Percentiles rank a stretch among this genome's conserved stretches.
phyloP scores from a whole-genome alignment of 106 monocot species.

The Xerophyta viscosa region DNA sequence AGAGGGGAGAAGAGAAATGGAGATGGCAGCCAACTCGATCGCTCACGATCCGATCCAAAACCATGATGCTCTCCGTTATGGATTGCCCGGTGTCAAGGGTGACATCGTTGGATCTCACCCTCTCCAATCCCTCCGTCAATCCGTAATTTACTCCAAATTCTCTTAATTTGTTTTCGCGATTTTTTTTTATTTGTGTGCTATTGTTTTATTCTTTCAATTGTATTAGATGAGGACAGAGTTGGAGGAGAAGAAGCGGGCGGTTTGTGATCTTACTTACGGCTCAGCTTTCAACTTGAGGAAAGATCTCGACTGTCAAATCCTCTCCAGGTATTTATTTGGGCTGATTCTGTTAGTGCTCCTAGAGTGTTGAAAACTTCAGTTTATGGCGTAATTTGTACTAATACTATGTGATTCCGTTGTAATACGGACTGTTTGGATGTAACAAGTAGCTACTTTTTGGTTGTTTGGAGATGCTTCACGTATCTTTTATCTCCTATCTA shows the following conservation, averaged over 20 bases:
- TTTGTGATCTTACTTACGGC: constrained; percentile 62
- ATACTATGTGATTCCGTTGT: no score
- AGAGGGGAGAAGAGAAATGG: not conserved
- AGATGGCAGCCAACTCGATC: constrained; percentile 36
- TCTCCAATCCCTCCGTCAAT: constrained; percentile 44
- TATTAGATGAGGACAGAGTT: constrained; percentile 33
- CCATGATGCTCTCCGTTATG: constrained; percentile 70
- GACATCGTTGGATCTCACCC: constrained; percentile 74
- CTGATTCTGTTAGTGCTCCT: not conserved
- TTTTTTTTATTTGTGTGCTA: constrained; percentile 2
- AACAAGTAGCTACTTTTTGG: no score
- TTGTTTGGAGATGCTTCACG: no score
- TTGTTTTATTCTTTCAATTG: not conserved
- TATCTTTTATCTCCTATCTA: no score
- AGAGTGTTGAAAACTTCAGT: not conserved
- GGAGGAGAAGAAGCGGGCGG: constrained; percentile 66
- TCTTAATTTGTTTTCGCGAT: not conserved
- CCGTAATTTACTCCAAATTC: constrained; percentile 21
- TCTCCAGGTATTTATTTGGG: constrained; percentile 42
- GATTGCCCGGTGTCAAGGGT: constrained; percentile 62
- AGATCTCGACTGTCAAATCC: constrained; percentile 90
- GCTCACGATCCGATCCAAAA: constrained; percentile 38
- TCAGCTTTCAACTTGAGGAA: constrained; percentile 65
- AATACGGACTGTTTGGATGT: no score
- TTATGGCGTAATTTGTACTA: no score